Percentiles rank a stretch among this genome's conserved stretches.
Conservation (phyloP, 805 yeast genomes). For the Saccharomyces kudriavzevii region DNA sequence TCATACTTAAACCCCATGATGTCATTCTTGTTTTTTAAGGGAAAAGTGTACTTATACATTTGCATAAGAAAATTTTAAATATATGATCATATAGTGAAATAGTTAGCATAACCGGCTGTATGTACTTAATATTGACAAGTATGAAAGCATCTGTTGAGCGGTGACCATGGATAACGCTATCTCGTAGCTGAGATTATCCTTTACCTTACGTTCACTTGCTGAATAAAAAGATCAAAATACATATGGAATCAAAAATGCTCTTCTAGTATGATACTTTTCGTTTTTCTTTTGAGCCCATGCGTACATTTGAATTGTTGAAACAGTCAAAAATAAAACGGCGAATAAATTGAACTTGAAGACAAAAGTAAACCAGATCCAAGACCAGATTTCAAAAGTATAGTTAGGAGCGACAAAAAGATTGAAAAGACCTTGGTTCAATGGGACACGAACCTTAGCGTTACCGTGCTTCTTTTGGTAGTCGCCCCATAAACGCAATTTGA, state of each 20-base stretch:
- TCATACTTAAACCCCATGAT: not conserved
- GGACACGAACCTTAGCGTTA: constrained; percentile 29
- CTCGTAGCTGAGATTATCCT: not conserved
- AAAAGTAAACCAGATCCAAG: constrained; percentile 66
- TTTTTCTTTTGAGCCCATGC: constrained; percentile 89
- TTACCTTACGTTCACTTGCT: not conserved
- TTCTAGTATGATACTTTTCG: constrained; percentile 65
- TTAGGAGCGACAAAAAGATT: constrained; percentile 82
- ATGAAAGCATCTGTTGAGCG: not conserved
- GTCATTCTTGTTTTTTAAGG: not conserved
- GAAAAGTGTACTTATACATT: constrained; percentile 1
- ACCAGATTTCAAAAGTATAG: constrained; percentile 76
- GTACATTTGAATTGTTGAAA: constrained; percentile 78
- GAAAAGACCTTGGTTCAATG: constrained; percentile 76
- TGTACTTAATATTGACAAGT: not conserved
- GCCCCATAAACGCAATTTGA: constrained; percentile 48
- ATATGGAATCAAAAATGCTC: constrained; percentile 75
- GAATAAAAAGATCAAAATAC: constrained; percentile 35
- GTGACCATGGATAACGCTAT: no score
- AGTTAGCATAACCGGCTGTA: not conserved
- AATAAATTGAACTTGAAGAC: constrained; percentile 67
- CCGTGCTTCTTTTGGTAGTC: constrained; percentile 31
- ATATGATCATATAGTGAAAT: not conserved
- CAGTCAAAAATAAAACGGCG: constrained; percentile 58
- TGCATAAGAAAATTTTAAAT: not conserved